These are phyloP conservation scores for Erysimum cheiranthoides DNA, from an alignment of 345 rosid species.

Conservation along the genomic window DNA sequence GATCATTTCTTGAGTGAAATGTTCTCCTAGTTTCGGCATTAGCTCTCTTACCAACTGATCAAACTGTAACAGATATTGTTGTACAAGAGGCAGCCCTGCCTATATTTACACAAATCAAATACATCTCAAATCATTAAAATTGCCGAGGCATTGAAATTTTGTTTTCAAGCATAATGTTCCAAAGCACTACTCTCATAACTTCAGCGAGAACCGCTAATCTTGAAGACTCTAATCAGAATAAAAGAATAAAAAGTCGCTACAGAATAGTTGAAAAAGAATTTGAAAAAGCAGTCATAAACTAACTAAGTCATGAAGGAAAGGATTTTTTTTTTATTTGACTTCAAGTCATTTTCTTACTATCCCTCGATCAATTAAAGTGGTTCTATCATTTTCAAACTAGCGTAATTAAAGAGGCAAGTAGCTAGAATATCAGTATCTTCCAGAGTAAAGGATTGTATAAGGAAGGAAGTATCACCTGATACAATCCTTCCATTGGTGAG, in stretches of 20 bases:
- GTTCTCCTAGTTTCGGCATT: slow-evolving; percentile 92
- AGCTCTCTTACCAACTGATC: slow-evolving; percentile 77
- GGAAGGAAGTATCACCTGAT: slow-evolving; percentile 58
- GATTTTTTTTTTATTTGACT: slow-evolving; percentile 27
- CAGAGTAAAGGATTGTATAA: neutral
- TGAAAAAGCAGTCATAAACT: slow-evolving; percentile 28
- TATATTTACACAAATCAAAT: slow-evolving; percentile 38
- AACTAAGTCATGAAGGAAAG: slow-evolving; percentile 39
- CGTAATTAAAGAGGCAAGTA: slow-evolving; percentile 40
- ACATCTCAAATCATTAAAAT: neutral
- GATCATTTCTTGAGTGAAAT: slow-evolving; percentile 86
- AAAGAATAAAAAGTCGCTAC: neutral
- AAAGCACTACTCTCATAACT: slow-evolving; percentile 15
- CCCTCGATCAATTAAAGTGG: slow-evolving; percentile 13
- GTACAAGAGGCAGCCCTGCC: slow-evolving; percentile 97
- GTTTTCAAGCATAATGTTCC: slow-evolving; percentile 13
- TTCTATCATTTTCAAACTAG: slow-evolving; percentile 32
- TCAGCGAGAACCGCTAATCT: slow-evolving; percentile 7
- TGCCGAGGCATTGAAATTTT: neutral
- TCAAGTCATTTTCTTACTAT: slow-evolving; percentile 31
- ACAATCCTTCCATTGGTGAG: slow-evolving; percentile 98
- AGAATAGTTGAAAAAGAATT: slow-evolving; percentile 21
- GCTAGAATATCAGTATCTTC: slow-evolving; percentile 1
- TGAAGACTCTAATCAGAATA: slow-evolving; percentile 15
- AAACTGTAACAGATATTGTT: slow-evolving; percentile 81